Conservation (phyloP, 305 asterid species). For the Plantago coronopus region DNA sequence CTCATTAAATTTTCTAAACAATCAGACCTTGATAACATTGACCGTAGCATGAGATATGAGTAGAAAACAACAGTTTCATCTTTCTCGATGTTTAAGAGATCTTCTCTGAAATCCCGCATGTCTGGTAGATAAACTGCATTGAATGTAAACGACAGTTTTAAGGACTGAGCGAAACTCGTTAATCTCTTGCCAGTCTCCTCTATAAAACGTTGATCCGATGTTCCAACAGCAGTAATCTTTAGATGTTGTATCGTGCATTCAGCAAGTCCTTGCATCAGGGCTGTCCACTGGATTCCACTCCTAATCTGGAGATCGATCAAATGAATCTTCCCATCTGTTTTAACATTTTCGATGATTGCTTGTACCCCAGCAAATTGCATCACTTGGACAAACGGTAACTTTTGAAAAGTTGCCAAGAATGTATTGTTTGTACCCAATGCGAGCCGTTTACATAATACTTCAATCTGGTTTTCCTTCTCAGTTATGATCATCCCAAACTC, state of each 20-base stretch:
- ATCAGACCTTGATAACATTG: conserved; percentile 42
- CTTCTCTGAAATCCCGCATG: conserved; percentile 40
- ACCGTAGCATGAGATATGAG: conserved; percentile 32
- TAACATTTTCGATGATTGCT: conserved; percentile 42
- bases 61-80: conserved; percentile 52
- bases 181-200: conserved; percentile 49
- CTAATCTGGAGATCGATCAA: conserved; percentile 62
- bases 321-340: conserved; percentile 40
- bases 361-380: conserved; percentile 55
- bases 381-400: conserved; percentile 51
- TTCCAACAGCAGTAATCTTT: conserved; percentile 52
- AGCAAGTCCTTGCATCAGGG: conserved; percentile 55
- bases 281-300: conserved; percentile 64
- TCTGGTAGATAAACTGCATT: conserved; percentile 34
- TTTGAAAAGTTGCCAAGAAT: conserved; percentile 45
- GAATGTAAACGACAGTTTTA: conserved; percentile 45
- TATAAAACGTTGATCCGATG: conserved; percentile 28
- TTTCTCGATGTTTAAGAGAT: conserved; percentile 23
- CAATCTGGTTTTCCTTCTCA: conserved; percentile 15
- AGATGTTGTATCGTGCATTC: conserved; percentile 33
- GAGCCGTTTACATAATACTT: conserved; percentile 18
- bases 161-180: conserved; percentile 42
- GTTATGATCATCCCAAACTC: conserved; percentile 30
- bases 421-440: conserved; percentile 41
- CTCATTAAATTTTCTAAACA: conserved; percentile 38